A percentile compares a stretch with the other conserved stretches of the same genome.
Evolutionary conservation across 352 stramenopile genomes (phyloP).

Genomic region (Phytophthora aleatoria): DNA sequence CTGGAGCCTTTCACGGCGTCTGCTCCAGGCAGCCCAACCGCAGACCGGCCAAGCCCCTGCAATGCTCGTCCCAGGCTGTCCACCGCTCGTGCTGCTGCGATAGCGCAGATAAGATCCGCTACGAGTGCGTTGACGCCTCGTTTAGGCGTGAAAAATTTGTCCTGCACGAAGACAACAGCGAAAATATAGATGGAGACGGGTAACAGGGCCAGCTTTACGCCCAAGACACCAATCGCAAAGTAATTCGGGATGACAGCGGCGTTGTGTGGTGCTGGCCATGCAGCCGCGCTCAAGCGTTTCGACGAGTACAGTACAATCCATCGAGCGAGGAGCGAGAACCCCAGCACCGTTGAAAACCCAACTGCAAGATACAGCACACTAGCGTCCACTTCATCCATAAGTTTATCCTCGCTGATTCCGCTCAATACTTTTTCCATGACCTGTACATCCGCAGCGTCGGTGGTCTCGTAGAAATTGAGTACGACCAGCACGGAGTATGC

Average conservation of each 20-base stretch:
- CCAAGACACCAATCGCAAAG: conserved; percentile 20
- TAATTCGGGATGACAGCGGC: conserved; percentile 5
- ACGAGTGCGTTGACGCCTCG: conserved; percentile 33
- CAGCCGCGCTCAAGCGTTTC: background rate
- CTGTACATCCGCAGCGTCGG: conserved; percentile 10
- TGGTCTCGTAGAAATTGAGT: conserved; percentile 37
- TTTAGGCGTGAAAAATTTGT: conserved; percentile 21
- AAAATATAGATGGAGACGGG: conserved; percentile 30
- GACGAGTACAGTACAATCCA: conserved; percentile 35
- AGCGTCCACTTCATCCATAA: conserved; percentile 25
- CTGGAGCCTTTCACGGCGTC: conserved; percentile 21
- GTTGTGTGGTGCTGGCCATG: conserved; percentile 4
- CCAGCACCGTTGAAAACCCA: conserved; percentile 23
- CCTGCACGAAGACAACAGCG: conserved; percentile 25
- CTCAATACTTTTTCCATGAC: background rate
- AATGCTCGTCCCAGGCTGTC: conserved; percentile 36
- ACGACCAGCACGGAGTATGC: conserved; percentile 23
- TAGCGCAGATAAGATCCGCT: conserved; percentile 29
- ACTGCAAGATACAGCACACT: conserved; percentile 21
- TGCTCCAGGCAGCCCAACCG: conserved; percentile 12
- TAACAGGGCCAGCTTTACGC: conserved; percentile 19
- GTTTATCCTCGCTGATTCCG: background rate
- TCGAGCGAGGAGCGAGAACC: conserved; percentile 26
- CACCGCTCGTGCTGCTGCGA: conserved; percentile 24
- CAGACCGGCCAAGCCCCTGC: conserved; percentile 16